Conservation (phyloP, 495 filamentous ascomycete species). For the Trichocladium uniseriatum region DNA sequence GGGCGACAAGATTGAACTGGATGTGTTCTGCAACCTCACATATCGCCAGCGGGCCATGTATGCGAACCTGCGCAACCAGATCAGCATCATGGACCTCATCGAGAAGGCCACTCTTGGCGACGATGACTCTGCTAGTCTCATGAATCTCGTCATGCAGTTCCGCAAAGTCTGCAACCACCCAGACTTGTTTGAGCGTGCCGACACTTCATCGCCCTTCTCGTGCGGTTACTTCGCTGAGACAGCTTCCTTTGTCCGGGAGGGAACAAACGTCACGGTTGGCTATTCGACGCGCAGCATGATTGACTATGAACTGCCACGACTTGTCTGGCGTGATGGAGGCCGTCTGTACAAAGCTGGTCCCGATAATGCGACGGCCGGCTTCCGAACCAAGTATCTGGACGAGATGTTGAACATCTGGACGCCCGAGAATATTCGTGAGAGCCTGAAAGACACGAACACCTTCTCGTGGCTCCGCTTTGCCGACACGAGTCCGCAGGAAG, state of each 20-base stretch:
- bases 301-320: constrained; percentile 68
- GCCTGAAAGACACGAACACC: constrained; percentile 44
- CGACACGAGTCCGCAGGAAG: constrained; percentile 66
- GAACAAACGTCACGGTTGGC: constrained; percentile 62
- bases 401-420: constrained; percentile 86
- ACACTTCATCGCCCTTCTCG: constrained; percentile 78
- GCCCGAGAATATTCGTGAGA: constrained; percentile 62
- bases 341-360: constrained; percentile 67
- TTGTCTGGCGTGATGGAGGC: constrained; percentile 68
- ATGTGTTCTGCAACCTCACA: constrained; percentile 93
- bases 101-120: constrained; percentile 94
- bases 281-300: constrained; percentile 86
- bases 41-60: constrained; percentile 97
- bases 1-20: constrained; percentile 94
- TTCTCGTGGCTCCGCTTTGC: constrained; percentile 91
- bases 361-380: constrained; percentile 66
- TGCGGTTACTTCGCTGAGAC: constrained; percentile 83
- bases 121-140: constrained; percentile 90
- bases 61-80: constrained; percentile 81
- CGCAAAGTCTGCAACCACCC: constrained; percentile 99
- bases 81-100: constrained; percentile 96
- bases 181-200: constrained; percentile 90
- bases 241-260: constrained; percentile 87
- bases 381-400: constrained; percentile 59
- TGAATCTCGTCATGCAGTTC: constrained; percentile 99